A percentile compares a stretch with the other conserved stretches of the same genome.
phyloP scores from a whole-genome alignment of 1,139 yeast species.

The Candida pseudoviswanathii region DNA sequence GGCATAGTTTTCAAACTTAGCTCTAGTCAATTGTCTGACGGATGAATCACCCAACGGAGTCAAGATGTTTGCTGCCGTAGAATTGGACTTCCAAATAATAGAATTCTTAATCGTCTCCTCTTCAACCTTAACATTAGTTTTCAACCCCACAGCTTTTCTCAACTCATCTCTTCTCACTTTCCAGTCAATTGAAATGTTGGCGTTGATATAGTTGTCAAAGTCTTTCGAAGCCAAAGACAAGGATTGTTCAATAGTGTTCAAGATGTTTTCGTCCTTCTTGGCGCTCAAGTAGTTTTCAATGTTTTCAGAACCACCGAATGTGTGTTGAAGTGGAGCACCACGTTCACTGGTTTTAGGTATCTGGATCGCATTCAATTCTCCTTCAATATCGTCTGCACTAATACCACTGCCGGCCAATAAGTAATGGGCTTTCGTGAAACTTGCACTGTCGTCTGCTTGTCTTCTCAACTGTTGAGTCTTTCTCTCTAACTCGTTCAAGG shows the following conservation, averaged over 20 bases:
- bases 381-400: conserved; percentile 83
- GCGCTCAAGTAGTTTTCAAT: conserved; percentile 62
- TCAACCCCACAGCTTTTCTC: conserved; percentile 63
- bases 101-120: conserved; percentile 20
- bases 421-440: conserved; percentile 87
- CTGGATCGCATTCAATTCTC: conserved; percentile 52
- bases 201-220: conserved; percentile 75
- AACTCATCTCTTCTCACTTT: conserved; percentile 71
- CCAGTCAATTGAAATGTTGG: conserved; percentile 84
- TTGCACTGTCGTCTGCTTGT: conserved; percentile 38
- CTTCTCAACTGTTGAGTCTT: conserved; percentile 66
- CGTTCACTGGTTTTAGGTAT: conserved; percentile 18
- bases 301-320: conserved; percentile 16
- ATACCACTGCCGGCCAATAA: conserved; percentile 88
- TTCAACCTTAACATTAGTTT: conserved; percentile 19
- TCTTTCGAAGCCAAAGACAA: conserved; percentile 75
- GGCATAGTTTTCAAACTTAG: conserved; percentile 75
- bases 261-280: conserved; percentile 80
- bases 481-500: conserved; percentile 74
- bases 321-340: background rate
- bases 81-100: conserved; percentile 39
- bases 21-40: conserved; percentile 43
- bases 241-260: conserved; percentile 83
- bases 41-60: conserved; percentile 32
- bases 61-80: conserved; percentile 39